A percentile compares a stretch with the other conserved stretches of the same genome.
These are phyloP conservation scores for Mallotus repandus DNA, from an alignment of 441 rosid genomes.

Conservation along the genomic window DNA sequence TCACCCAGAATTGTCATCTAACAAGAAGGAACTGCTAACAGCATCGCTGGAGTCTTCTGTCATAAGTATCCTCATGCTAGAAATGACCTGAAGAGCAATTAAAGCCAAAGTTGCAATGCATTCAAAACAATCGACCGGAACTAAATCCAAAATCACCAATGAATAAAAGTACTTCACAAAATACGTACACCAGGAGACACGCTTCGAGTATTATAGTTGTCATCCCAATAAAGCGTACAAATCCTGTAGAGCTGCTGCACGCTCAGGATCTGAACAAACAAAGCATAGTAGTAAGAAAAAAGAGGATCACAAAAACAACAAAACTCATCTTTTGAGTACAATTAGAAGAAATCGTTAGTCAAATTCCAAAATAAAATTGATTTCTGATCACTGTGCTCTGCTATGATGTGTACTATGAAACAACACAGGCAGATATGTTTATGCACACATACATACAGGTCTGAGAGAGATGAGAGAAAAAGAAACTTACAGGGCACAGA, in stretches of 20 bases:
- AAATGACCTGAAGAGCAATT: constrained; percentile 64
- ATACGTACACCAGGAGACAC: constrained; percentile 80
- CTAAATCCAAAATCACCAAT: constrained; percentile 1
- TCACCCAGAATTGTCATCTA: constrained; percentile 96
- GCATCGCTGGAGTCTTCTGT: constrained; percentile 93
- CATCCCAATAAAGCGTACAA: constrained; percentile 95
- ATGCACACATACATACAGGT: no score
- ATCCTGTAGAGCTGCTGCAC: constrained; percentile 98
- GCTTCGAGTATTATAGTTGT: constrained; percentile 96
- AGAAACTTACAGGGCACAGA: constrained; percentile 81
- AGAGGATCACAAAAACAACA: not conserved
- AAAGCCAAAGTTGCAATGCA: constrained; percentile 12
- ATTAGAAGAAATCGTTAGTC: not conserved
- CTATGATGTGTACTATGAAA: no score
- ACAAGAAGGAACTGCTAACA: constrained; percentile 80
- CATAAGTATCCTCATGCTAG: constrained; percentile 96
- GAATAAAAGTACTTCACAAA: constrained; percentile 9
- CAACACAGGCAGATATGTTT: no score
- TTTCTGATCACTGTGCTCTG: not conserved
- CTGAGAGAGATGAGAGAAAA: constrained; percentile 9
- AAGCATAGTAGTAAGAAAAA: constrained; percentile 17
- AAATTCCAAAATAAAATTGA: not conserved
- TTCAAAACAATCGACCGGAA: constrained; percentile 6
- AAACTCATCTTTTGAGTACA: not conserved
- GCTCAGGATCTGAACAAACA: constrained; percentile 74